phyloP scores from a whole-genome alignment of 805 yeast species.

The Candida lessepsii region DNA sequence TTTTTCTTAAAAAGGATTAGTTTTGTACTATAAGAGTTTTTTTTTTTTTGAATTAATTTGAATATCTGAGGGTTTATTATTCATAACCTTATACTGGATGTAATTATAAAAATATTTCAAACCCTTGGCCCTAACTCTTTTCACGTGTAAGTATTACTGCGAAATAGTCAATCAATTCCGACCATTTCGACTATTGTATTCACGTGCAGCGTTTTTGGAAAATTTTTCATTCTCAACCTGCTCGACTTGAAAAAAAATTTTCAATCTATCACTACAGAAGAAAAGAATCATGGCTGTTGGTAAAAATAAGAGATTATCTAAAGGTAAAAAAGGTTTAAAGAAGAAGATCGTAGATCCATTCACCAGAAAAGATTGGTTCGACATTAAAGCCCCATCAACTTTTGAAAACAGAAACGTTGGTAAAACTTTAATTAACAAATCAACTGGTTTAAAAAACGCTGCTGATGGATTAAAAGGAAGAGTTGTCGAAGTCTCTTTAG shows the following conservation, averaged over 20 bases:
- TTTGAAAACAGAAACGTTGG: conserved; percentile 98
- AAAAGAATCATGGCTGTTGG: conserved; percentile 52
- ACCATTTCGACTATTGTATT: conserved; percentile 4
- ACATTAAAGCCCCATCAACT: conserved; percentile 97
- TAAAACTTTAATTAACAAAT: conserved; percentile 96
- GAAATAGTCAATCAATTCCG: neutral
- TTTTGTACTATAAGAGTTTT: too few relatives aligned
- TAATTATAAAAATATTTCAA: too few relatives aligned
- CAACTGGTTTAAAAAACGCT: conserved; percentile 97
- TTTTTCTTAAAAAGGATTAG: too few relatives aligned
- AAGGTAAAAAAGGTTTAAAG: conserved; percentile 96
- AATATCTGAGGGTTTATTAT: too few relatives aligned
- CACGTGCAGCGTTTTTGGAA: conserved; percentile 1
- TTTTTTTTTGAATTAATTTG: too few relatives aligned
- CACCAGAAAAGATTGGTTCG: conserved; percentile 99
- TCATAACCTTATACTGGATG: too few relatives aligned
- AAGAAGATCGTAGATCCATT: conserved; percentile 99
- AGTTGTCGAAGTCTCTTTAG: conserved; percentile 91
- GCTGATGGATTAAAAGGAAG: conserved; percentile 98
- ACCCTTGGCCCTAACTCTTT: conserved; percentile 1
- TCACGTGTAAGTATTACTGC: conserved; percentile 1
- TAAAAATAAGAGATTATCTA: conserved; percentile 66
- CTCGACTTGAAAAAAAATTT: conserved; percentile 8
- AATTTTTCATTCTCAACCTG: conserved; percentile 1
- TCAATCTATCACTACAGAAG: neutral